A percentile compares a stretch with the other conserved stretches of the same genome.
phyloP scores from a whole-genome alignment of 164 flowering plant species.

The Cinnamomum chago region DNA sequence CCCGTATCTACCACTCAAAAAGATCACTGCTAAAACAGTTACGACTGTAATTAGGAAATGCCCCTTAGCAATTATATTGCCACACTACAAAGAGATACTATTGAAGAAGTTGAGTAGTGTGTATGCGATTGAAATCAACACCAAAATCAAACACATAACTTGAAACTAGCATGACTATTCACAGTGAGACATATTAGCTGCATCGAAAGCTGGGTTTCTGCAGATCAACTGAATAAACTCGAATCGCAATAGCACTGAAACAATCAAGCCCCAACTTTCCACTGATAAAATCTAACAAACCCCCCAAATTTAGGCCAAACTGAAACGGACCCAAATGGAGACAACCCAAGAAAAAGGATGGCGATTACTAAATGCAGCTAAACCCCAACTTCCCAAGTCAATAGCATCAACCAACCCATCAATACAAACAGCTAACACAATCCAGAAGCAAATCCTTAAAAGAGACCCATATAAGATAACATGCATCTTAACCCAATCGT shows the following conservation, averaged over 20 bases:
- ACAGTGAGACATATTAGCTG: not conserved
- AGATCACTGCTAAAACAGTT: too few species aligned
- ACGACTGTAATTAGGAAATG: too few species aligned
- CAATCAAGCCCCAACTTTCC: not conserved
- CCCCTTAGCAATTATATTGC: too few species aligned
- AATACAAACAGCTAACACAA: not conserved
- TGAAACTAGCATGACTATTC: not conserved
- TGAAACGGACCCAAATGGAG: not conserved
- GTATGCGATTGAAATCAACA: too few species aligned
- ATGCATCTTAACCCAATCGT: not conserved
- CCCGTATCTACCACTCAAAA: too few species aligned
- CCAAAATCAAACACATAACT: too few species aligned
- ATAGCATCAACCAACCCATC: not conserved
- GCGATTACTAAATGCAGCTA: not conserved
- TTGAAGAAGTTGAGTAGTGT: too few species aligned
- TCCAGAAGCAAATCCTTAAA: not conserved
- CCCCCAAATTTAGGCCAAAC: not conserved
- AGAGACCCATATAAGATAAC: conserved; percentile 7
- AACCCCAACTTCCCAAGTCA: not conserved
- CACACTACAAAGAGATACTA: too few species aligned
- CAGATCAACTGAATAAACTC: not conserved
- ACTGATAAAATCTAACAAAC: not conserved
- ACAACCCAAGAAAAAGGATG: not conserved
- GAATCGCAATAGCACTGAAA: not conserved
- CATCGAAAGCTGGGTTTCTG: not conserved